Conservation (phyloP, 768 basidiomycete genomes). For the Kwoniella sp. region DNA sequence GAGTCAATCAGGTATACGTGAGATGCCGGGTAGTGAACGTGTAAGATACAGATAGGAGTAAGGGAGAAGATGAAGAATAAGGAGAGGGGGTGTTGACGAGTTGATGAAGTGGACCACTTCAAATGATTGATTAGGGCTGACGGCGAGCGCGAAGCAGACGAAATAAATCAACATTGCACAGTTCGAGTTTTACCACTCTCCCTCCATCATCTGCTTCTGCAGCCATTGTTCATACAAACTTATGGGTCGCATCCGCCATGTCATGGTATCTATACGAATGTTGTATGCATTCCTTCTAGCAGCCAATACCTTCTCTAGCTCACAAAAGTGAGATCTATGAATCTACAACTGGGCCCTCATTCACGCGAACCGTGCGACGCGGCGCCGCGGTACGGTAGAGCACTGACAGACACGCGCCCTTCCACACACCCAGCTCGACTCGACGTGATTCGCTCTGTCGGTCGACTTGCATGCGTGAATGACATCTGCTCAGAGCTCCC, state of each 20-base stretch:
- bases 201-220: neutral
- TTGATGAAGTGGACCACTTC: slow-evolving; percentile 30
- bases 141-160: neutral
- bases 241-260: too few species aligned
- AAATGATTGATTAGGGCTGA: slow-evolving; percentile 22
- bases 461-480: neutral
- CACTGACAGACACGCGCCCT: too few species aligned
- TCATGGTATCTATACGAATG: neutral
- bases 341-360: too few species aligned
- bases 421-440: neutral
- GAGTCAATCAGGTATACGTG: neutral
- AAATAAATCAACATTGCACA: slow-evolving; percentile 1
- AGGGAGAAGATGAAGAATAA: neutral
- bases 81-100: slow-evolving; percentile 32
- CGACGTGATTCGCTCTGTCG: neutral
- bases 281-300: neutral
- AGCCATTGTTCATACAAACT: too few species aligned
- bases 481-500: slow-evolving; percentile 18
- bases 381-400: too few species aligned
- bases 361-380: too few species aligned
- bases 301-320: neutral
- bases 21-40: neutral
- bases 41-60: neutral
- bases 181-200: neutral
- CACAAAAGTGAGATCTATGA: too few species aligned